These are phyloP conservation scores for Leccinum brunneo-olivaceum DNA, from an alignment of 1,284 basidiomycete species.

Conservation along the genomic window DNA sequence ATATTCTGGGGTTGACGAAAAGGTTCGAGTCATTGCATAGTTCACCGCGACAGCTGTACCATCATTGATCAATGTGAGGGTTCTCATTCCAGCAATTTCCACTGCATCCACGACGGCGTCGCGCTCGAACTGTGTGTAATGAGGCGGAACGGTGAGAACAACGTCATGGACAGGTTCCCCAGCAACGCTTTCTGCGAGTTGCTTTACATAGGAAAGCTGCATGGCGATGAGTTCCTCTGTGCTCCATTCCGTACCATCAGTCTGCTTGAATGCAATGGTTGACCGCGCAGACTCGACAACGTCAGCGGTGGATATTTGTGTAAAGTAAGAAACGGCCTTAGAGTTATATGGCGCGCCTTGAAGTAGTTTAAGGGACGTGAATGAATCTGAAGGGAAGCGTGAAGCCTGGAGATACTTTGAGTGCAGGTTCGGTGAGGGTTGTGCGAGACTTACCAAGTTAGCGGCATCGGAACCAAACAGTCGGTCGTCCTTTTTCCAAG, in stretches of 20 bases:
- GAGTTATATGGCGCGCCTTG: conserved; percentile 70
- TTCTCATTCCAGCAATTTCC: conserved; percentile 82
- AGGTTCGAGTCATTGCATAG: conserved; percentile 93
- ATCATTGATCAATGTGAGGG: conserved; percentile 85
- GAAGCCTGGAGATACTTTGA: conserved; percentile 55
- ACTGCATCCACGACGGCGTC: conserved; percentile 87
- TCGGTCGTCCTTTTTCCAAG: conserved; percentile 83
- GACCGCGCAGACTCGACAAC: conserved; percentile 52
- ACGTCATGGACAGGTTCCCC: conserved; percentile 76
- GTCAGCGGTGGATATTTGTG: conserved; percentile 58
- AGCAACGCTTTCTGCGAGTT: conserved; percentile 76
- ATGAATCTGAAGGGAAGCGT: conserved; percentile 85
- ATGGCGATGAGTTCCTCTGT: conserved; percentile 92
- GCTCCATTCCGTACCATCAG: conserved; percentile 66
- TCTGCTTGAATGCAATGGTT: conserved; percentile 52
- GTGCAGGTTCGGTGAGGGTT: background rate
- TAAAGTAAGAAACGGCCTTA: conserved; percentile 56
- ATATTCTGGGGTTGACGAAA: conserved; percentile 69
- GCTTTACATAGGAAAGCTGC: conserved; percentile 87
- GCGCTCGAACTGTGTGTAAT: conserved; percentile 82
- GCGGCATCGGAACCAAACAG: conserved; percentile 86
- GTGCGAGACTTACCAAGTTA: conserved; percentile 62
- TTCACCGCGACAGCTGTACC: conserved; percentile 90
- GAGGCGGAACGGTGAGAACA: conserved; percentile 82
- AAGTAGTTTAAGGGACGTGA: conserved; percentile 83